Conservation (phyloP, 2,329 filamentous ascomycete species). For the Cladophialophora immunda region DNA sequence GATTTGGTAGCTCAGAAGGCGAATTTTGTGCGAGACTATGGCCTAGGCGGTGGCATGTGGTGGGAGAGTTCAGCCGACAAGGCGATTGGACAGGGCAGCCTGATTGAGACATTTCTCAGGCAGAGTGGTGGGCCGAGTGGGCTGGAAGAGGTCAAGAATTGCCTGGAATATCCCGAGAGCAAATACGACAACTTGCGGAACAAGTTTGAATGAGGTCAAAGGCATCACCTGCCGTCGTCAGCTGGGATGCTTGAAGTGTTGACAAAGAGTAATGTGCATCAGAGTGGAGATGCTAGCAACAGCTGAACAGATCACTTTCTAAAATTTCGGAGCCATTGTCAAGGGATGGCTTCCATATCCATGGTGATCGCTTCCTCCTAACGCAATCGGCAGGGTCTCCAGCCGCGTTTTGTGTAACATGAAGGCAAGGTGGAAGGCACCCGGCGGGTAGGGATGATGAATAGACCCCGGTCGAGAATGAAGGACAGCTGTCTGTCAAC, state of each 20-base stretch:
- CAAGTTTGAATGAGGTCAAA: conserved; percentile 46
- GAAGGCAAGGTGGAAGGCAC: neutral
- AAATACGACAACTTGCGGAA: conserved; percentile 63
- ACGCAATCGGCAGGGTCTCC: neutral
- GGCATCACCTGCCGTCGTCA: conserved; percentile 27
- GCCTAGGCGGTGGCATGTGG: conserved; percentile 94
- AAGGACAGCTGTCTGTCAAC: neutral
- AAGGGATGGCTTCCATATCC: neutral
- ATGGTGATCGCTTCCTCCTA: neutral
- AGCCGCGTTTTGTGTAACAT: neutral
- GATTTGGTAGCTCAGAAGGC: conserved; percentile 74
- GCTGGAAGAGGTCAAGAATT: conserved; percentile 59
- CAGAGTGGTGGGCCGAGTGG: conserved; percentile 44
- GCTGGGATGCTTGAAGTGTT: neutral
- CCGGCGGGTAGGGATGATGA: neutral
- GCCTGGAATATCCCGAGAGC: conserved; percentile 60
- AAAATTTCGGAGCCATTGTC: neutral
- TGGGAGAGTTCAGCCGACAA: conserved; percentile 89
- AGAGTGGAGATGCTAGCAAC: conserved; percentile 24
- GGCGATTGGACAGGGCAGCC: conserved; percentile 63
- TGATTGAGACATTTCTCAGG: conserved; percentile 67
- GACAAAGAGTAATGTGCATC: neutral
- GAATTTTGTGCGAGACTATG: conserved; percentile 70
- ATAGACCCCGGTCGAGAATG: neutral
- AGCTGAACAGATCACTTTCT: conserved; percentile 1